Evolutionary conservation across 2,329 filamentous ascomycete species (phyloP).

Genomic region (Fusarium xylarioides): DNA sequence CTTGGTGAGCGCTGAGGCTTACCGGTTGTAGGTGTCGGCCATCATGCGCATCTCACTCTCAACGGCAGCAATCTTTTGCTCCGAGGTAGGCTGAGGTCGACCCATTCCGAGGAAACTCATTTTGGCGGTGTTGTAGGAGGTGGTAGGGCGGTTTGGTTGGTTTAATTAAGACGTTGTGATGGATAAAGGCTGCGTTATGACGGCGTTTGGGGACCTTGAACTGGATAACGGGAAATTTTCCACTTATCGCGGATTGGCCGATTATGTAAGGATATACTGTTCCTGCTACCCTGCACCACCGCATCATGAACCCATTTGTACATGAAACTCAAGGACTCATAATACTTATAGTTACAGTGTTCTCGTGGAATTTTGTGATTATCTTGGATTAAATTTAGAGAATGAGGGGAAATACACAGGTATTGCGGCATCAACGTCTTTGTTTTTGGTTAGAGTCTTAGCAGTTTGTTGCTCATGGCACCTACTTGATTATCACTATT

Average conservation of each 20-base stretch:
- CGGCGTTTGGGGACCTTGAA: slow-evolving; percentile 8
- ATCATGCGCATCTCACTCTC: slow-evolving; percentile 98
- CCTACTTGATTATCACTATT: too few relatives aligned
- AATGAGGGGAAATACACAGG: rapidly evolving
- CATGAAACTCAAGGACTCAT: not conserved
- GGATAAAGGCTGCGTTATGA: slow-evolving; percentile 21
- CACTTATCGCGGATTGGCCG: slow-evolving; percentile 31
- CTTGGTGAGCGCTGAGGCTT: slow-evolving; percentile 39
- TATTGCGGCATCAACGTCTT: too few relatives aligned
- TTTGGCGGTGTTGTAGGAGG: slow-evolving; percentile 34
- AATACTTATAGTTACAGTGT: not conserved
- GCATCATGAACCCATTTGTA: not conserved
- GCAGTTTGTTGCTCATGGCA: not conserved
- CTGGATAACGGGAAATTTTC: slow-evolving; percentile 39
- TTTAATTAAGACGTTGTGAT: not conserved
- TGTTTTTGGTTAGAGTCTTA: not conserved
- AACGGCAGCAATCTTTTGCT: slow-evolving; percentile 95
- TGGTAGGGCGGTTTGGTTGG: not conserved
- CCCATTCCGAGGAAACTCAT: slow-evolving; percentile 61
- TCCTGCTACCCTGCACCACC: slow-evolving; percentile 28
- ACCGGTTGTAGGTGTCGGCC: slow-evolving; percentile 98
- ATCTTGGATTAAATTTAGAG: not conserved
- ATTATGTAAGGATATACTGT: slow-evolving; percentile 37
- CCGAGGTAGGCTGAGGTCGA: slow-evolving; percentile 85
- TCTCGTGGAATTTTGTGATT: not conserved